A percentile compares a stretch with the other conserved stretches of the same genome.
These are phyloP conservation scores for Trametes gibbosa DNA, from an alignment of 768 basidiomycete species.

Conservation along the genomic window DNA sequence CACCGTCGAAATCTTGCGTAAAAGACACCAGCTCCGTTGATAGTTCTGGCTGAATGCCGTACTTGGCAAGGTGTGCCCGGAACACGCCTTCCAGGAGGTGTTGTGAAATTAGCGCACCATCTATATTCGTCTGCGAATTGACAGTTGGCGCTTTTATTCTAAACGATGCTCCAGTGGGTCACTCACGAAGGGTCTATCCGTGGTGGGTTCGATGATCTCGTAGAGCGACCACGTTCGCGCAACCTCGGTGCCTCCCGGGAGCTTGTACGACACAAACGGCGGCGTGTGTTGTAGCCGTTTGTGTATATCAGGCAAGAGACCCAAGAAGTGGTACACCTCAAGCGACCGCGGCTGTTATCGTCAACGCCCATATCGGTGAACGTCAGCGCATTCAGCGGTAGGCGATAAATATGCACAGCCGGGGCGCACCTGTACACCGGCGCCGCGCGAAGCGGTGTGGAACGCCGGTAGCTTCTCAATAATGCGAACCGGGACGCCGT, in stretches of 20 bases:
- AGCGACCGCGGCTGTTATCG: constrained; percentile 19
- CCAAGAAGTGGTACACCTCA: constrained; percentile 22
- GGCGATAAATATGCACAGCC: background rate
- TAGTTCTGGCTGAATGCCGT: constrained; percentile 33
- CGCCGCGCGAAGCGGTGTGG: constrained; percentile 27
- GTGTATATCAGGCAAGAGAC: constrained; percentile 18
- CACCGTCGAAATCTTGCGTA: constrained; percentile 33
- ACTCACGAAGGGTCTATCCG: constrained; percentile 21
- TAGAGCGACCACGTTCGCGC: constrained; percentile 6
- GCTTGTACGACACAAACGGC: constrained; percentile 17
- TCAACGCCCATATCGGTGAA: too few relatives aligned
- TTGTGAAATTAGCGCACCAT: constrained; percentile 18
- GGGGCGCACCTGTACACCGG: constrained; percentile 26
- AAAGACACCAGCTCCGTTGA: constrained; percentile 35
- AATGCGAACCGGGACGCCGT: constrained; percentile 22
- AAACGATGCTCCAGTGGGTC: background rate
- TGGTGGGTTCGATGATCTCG: background rate
- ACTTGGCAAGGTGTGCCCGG: constrained; percentile 26
- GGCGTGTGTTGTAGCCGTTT: background rate
- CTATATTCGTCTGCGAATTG: too few relatives aligned
- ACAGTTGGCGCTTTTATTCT: background rate
- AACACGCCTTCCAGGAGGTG: constrained; percentile 31
- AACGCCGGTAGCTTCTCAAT: constrained; percentile 20
- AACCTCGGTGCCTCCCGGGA: constrained; percentile 18
- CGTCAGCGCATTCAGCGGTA: background rate